These are phyloP conservation scores for Penicillium sp. DNA, from an alignment of 2,329 filamentous ascomycete species.

Conservation along the genomic window DNA sequence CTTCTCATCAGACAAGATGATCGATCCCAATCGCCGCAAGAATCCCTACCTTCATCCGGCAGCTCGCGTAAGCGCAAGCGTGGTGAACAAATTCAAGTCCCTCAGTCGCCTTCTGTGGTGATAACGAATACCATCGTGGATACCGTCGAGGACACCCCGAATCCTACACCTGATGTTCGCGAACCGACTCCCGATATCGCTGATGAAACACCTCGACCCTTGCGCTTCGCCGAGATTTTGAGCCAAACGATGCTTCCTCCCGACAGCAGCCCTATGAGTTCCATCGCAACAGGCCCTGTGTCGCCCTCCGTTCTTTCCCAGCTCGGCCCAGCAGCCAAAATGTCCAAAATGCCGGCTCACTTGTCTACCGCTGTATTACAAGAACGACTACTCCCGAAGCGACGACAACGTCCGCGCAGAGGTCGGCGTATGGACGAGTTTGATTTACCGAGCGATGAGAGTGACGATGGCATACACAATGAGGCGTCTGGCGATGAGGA, in stretches of 20 bases:
- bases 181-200: slow-evolving; percentile 11
- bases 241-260: slow-evolving; percentile 49
- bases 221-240: slow-evolving; percentile 32
- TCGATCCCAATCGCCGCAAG: slow-evolving; percentile 32
- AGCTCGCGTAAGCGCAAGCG: slow-evolving; percentile 49
- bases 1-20: slow-evolving; percentile 31
- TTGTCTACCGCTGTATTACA: slow-evolving; percentile 47
- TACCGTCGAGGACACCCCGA: slow-evolving; percentile 31
- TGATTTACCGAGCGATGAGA: slow-evolving; percentile 36
- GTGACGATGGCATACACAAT: slow-evolving; percentile 33
- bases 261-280: slow-evolving; percentile 40
- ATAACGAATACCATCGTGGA: slow-evolving; percentile 31
- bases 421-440: slow-evolving; percentile 24
- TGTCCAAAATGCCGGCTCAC: slow-evolving; percentile 23
- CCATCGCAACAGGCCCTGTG: slow-evolving; percentile 15
- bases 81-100: slow-evolving; percentile 37
- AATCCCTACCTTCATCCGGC: slow-evolving; percentile 35
- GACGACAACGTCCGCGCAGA: slow-evolving; percentile 37
- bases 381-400: slow-evolving; percentile 44
- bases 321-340: slow-evolving; percentile 6
- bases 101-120: slow-evolving; percentile 31
- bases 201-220: slow-evolving; percentile 20
- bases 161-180: slow-evolving; percentile 23
- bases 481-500: slow-evolving; percentile 42
- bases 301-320: slow-evolving; percentile 16